Evolutionary conservation across 495 filamentous ascomycete genomes (phyloP), one percentile per base, ranked within the genome.

Genomic region (Glonium stellatum): DNA sequence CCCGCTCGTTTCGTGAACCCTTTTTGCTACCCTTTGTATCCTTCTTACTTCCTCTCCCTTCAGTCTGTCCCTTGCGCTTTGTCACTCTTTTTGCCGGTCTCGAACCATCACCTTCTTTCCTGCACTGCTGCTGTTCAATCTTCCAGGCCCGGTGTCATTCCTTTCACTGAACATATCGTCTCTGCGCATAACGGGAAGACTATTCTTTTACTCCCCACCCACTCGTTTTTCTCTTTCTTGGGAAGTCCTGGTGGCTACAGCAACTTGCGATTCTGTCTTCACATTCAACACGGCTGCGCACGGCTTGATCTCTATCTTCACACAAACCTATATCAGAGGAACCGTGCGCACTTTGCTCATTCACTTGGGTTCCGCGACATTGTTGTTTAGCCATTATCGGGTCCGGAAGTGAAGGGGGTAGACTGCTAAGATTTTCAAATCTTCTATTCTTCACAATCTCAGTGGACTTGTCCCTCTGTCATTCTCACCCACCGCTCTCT

Each of bases 11-110:
- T 23, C 48, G 25, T 23, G 48, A 27, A 12, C 36, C 1, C 57
- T 60, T 60, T 27, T 11, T 51, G 22, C 57, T 58, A 19, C 41
- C 12, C 39, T 54, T 54, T n/a, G 4, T 27, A 11, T 18, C 42
- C n/a, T 49, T 58, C 34, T 15, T 4, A 27, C 51, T 41, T 57
- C 34, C 57, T 60, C 41, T 57, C 48, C 1, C 18, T 54, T 46
- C 22, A 55, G 19, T 37, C 60, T 61, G 59, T 67, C 58, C 36
- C 49, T 66, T 47, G 59, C 44, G 55, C 61, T 42, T 47, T 51
- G 54, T 58, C 64, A 67, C 15, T 71, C 66, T 42, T 70, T 76
- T 51, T 31, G 31, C 48, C 48, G 25, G 48, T 51, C 19, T 51
- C 23, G 21, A 9, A 51, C 13, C 25, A 8, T 8, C 21, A 23